phyloP scores from a whole-genome alignment of 2,329 filamentous ascomycete species.

The Fonsecaea erecta region DNA sequence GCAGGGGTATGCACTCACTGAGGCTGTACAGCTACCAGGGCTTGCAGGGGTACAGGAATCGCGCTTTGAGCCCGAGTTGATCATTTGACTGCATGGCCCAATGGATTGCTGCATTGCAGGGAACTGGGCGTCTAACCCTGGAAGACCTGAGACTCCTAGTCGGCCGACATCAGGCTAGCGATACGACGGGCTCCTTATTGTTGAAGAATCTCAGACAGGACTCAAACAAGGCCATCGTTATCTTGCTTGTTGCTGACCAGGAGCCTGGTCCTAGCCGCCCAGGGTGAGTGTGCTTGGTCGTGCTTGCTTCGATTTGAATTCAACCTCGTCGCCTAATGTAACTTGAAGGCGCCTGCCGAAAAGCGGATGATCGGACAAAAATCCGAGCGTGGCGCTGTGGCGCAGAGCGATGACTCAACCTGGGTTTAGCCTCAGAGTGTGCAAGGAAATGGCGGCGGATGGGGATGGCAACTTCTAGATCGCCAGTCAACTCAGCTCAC shows the following conservation, averaged over 20 bases:
- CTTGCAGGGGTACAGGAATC: neutral
- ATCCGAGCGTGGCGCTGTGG: neutral
- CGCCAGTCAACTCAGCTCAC: neutral
- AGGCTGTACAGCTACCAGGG: neutral
- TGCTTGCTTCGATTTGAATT: neutral
- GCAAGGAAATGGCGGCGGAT: neutral
- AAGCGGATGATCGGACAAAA: neutral
- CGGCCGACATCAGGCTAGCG: neutral
- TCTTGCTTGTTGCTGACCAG: neutral
- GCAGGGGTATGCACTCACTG: neutral
- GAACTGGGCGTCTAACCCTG: too few species aligned
- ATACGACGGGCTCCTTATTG: neutral
- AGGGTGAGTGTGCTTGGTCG: neutral
- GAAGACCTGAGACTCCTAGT: neutral
- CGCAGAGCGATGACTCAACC: slow-evolving; percentile 28
- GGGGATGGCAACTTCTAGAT: slow-evolving; percentile 34
- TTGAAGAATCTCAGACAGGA: neutral
- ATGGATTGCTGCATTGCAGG: neutral
- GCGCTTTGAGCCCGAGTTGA: neutral
- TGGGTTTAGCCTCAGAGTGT: slow-evolving; percentile 5
- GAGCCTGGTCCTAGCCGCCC: neutral
- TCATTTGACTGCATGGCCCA: neutral
- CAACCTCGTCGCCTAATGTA: neutral
- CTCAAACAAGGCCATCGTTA: neutral
- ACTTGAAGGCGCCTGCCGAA: too few species aligned